Base-by-base conservation (phyloP, 345 rosid genomes). In the Salix caprea region DNA sequence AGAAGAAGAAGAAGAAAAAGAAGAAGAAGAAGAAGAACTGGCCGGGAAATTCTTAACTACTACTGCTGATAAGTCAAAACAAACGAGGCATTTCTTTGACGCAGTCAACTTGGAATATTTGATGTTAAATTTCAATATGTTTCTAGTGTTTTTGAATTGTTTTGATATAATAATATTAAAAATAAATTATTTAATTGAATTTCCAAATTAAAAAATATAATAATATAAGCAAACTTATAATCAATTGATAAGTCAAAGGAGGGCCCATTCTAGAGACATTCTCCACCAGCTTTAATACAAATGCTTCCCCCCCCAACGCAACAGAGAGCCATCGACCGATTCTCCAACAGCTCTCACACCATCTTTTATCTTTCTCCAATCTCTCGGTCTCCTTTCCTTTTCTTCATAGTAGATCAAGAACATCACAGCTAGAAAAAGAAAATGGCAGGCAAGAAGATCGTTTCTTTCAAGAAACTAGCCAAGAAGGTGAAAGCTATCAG, bases 391-490 rank as follows among this genome's bases (percentile, higher is more conserved):
- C 5, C 54, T 24, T 34, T 26, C 5, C 40, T 61, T 16, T 36
- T 15, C 66, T 13, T 28, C 15, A 0, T 26, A 14, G 11, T n/a
- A 26, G 39, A n/a, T 15, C 5, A 34, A 23, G 37, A 42, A 44
- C 3, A 62, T 2, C 26, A 62, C 1, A 37, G 13, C 15, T 5
- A 11, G 16, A n/a, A 26, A 52, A 46, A 11, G n/a, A 82, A 86
- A 69, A 89, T 95, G 92, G 36, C 93, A 44, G 88, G 94, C 4
- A 89, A 88, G 77, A 90, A 89, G 85, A 89, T 92, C 76, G 87
- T 67, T 39, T 89, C 94, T 1, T 89, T 95, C 83, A 91, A 90
- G 90, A 93, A 89, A 26, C 83, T 95, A 32, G 96, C 96, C 36
- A 91, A 85, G 89, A 95, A 87, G 76, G 90, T 87, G 81, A 92